A percentile compares a stretch with the other conserved stretches of the same genome.
Evolutionary conservation across 2,329 filamentous ascomycete genomes (phyloP).

Genomic region (Chaetomium sp.): DNA sequence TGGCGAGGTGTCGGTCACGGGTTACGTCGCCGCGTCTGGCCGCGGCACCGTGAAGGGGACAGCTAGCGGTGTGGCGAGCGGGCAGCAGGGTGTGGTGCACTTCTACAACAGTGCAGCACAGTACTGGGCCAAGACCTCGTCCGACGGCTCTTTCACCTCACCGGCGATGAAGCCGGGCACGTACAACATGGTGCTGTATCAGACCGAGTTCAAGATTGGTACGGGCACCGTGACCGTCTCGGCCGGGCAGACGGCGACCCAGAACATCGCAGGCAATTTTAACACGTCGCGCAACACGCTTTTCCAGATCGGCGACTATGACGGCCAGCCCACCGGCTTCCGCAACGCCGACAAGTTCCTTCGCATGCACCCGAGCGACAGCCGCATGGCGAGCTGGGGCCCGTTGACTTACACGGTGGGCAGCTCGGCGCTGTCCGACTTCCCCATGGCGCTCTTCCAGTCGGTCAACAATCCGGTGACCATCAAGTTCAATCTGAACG

Average conservation of each 20-base stretch:
- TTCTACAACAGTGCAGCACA: constrained; percentile 59
- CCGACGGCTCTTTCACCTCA: constrained; percentile 52
- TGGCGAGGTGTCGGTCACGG: constrained; percentile 48
- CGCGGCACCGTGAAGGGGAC: constrained; percentile 56
- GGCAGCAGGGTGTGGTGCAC: constrained; percentile 53
- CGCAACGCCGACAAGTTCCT: constrained; percentile 60
- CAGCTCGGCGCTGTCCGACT: constrained; percentile 42
- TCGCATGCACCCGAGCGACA: constrained; percentile 62
- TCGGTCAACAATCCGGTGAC: constrained; percentile 52
- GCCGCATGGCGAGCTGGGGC: constrained; percentile 56
- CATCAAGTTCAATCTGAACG: constrained; percentile 51
- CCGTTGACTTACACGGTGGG: constrained; percentile 57
- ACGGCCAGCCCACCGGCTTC: constrained; percentile 58
- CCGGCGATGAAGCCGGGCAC: constrained; percentile 61
- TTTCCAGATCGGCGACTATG: constrained; percentile 60
- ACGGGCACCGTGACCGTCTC: constrained; percentile 43
- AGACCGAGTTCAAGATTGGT: constrained; percentile 51
- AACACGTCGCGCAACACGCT: constrained; percentile 45
- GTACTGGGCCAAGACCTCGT: constrained; percentile 56
- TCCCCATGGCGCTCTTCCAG: constrained; percentile 63
- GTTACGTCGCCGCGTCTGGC: constrained; percentile 48
- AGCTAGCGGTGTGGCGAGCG: constrained; percentile 48
- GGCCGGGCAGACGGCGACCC: constrained; percentile 42
- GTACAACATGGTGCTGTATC: constrained; percentile 62
- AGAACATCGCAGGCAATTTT: constrained; percentile 41